A percentile compares a stretch with the other conserved stretches of the same genome.
phyloP scores from a whole-genome alignment of 495 filamentous ascomycete species.

The Aspergillus hancockii region DNA sequence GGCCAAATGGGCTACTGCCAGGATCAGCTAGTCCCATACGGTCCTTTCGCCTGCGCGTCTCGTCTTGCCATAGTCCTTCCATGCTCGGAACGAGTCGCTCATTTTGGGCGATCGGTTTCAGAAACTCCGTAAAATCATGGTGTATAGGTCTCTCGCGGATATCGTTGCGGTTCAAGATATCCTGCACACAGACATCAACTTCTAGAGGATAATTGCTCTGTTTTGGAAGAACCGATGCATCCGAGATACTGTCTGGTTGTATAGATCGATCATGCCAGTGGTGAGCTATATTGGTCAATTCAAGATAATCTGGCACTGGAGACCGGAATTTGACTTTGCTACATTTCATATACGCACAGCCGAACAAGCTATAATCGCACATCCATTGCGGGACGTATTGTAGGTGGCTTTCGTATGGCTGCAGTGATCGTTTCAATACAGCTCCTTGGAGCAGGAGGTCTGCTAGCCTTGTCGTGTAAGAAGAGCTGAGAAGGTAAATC shows the following conservation, averaged over 20 bases:
- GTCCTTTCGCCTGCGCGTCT: slow-evolving; percentile 74
- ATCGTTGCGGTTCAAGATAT: slow-evolving; percentile 82
- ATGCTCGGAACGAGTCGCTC: slow-evolving; percentile 89
- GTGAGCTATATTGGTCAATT: slow-evolving; percentile 57
- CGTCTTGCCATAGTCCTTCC: slow-evolving; percentile 91
- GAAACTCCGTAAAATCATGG: slow-evolving; percentile 80
- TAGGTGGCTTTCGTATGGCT: slow-evolving; percentile 91
- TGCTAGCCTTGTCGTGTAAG: slow-evolving; percentile 75
- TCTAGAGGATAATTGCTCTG: slow-evolving; percentile 88
- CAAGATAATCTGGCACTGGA: slow-evolving; percentile 70
- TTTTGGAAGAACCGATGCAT: slow-evolving; percentile 64
- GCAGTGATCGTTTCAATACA: slow-evolving; percentile 77
- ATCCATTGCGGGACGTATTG: slow-evolving; percentile 95
- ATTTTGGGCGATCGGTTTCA: slow-evolving; percentile 62
- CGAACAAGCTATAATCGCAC: slow-evolving; percentile 96
- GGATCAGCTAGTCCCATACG: slow-evolving; percentile 62
- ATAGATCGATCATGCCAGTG: slow-evolving; percentile 82
- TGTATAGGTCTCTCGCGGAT: slow-evolving; percentile 74
- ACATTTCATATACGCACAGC: slow-evolving; percentile 82
- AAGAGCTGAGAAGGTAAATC: slow-evolving; percentile 86
- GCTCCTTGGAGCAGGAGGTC: slow-evolving; percentile 85
- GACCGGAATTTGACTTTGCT: slow-evolving; percentile 67
- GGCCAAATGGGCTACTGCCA: slow-evolving; percentile 71
- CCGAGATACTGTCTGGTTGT: slow-evolving; percentile 49
- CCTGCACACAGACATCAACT: slow-evolving; percentile 82